Conservation (phyloP, 2,329 filamentous ascomycete species). For the Fusarium decemcellulare region DNA sequence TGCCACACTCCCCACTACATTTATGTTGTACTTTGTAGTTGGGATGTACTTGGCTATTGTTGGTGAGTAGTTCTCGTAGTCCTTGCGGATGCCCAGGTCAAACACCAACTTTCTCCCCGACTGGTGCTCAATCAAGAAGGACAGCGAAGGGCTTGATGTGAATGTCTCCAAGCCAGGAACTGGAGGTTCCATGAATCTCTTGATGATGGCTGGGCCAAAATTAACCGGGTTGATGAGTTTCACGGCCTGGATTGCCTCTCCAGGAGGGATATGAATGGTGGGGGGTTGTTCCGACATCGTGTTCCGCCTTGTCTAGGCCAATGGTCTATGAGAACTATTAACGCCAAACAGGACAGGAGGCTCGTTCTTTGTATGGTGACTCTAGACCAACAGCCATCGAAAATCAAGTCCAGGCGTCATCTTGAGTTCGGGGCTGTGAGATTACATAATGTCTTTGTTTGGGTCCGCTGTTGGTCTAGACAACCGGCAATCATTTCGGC, state of each 20-base stretch:
- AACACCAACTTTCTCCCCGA: constrained; percentile 49
- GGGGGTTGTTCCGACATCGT: neutral
- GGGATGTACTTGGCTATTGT: constrained; percentile 45
- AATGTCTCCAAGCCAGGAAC: constrained; percentile 53
- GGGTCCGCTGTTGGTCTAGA: neutral
- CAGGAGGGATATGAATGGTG: constrained; percentile 20
- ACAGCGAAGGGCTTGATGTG: constrained; percentile 47
- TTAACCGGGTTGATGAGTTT: constrained; percentile 56
- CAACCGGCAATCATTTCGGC: constrained; percentile 20
- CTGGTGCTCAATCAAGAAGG: constrained; percentile 48
- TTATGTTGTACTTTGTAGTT: constrained; percentile 45
- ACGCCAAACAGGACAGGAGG: too few relatives aligned
- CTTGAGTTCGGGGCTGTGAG: too few relatives aligned
- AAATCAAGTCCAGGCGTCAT: neutral
- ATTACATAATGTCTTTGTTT: too few relatives aligned
- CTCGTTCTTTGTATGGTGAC: too few relatives aligned
- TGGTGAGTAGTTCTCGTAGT: constrained; percentile 46
- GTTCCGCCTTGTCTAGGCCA: neutral
- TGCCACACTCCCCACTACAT: constrained; percentile 44
- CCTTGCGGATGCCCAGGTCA: constrained; percentile 50
- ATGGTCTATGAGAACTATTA: too few relatives aligned
- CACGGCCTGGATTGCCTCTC: constrained; percentile 36
- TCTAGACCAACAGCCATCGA: too few relatives aligned
- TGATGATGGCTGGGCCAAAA: constrained; percentile 55
- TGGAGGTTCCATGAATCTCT: constrained; percentile 56